Evolutionary conservation across 116 monocot species (phyloP), one percentile per base, ranked within the genome.

Genomic region (Trichopus zeylanicus): DNA sequence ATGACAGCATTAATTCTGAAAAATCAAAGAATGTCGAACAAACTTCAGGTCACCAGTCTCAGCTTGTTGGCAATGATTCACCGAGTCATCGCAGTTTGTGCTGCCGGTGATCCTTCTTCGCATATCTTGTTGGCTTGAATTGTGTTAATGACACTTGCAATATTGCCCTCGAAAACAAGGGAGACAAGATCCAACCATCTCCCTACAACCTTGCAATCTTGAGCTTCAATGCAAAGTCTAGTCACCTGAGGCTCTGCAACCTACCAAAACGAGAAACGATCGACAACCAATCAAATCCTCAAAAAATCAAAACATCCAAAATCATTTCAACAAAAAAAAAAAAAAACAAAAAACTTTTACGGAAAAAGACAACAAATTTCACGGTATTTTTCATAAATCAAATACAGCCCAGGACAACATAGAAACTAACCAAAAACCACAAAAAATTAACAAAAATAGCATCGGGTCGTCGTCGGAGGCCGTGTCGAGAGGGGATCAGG

Each of bases 371-470:
- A n/a, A n/a, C n/a, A n/a, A n/a, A n/a, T n/a, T n/a, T n/a, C n/a
- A n/a, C n/a, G n/a, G n/a, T n/a, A n/a, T n/a, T n/a, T n/a, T n/a
- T n/a, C n/a, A n/a, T n/a, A n/a, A n/a, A n/a, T n/a, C n/a, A n/a
- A n/a, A n/a, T n/a, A n/a, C n/a, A n/a, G 81, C 76, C 95, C 95
- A 95, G 13, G 95, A 65, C 24, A 90, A 76, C 74, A 87, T 90
- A 8, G 90, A 78, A 1, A 90, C 79, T 62, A 81, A 84, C 13
- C 87, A 73, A 21, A 90, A 90, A n/a, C n/a, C n/a, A n/a, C n/a
- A n/a, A n/a, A n/a, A n/a, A n/a, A n/a, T n/a, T n/a, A n/a, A n/a
- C n/a, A n/a, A n/a, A n/a, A n/a, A n/a, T n/a, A n/a, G 67, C 39
- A 72, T 74, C 0, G 95, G 95, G 48, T 87, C 87, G 12, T 95